Evolutionary conservation across 164 flowering plant genomes (phyloP).

Genomic region (Protea cynaroides): DNA sequence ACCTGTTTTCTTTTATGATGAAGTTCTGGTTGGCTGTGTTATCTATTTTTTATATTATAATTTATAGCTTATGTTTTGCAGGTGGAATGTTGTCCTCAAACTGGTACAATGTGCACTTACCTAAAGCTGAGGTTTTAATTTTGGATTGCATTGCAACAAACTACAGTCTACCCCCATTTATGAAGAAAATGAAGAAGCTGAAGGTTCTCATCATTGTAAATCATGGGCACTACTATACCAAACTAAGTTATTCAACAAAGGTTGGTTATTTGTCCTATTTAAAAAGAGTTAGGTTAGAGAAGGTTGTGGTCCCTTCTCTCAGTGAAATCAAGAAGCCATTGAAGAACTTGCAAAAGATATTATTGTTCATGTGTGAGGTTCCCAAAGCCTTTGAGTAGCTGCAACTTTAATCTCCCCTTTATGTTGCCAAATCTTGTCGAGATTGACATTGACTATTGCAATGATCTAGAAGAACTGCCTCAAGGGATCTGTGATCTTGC

Average conservation of each 20-base stretch:
- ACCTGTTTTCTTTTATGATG: neutral
- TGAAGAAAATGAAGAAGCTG: constrained; percentile 18
- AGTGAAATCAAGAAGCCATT: neutral
- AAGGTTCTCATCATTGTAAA: constrained; percentile 23
- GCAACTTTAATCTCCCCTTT: neutral
- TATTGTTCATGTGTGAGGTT: constrained; percentile 16
- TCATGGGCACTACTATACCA: constrained; percentile 8
- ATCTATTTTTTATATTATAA: neutral
- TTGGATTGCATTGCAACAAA: constrained; percentile 17
- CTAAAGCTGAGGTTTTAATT: constrained; percentile 24
- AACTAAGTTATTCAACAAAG: constrained; percentile 2
- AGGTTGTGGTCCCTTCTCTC: neutral
- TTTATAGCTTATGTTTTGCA: neutral
- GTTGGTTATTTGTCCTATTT: too few species aligned
- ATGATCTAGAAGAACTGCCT: too few species aligned
- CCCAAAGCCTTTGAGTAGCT: constrained; percentile 7
- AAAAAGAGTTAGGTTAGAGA: neutral
- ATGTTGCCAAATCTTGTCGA: constrained; percentile 13
- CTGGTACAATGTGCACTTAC: constrained; percentile 18
- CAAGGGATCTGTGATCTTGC: too few species aligned
- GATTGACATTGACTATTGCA: too few species aligned
- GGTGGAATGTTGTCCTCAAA: constrained; percentile 24
- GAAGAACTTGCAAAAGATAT: neutral
- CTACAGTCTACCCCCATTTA: constrained; percentile 21
- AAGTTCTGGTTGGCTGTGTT: neutral